These are phyloP conservation scores for Heliamphora ciliata DNA, from an alignment of 179 eudicot genomes.

Conservation along the genomic window DNA sequence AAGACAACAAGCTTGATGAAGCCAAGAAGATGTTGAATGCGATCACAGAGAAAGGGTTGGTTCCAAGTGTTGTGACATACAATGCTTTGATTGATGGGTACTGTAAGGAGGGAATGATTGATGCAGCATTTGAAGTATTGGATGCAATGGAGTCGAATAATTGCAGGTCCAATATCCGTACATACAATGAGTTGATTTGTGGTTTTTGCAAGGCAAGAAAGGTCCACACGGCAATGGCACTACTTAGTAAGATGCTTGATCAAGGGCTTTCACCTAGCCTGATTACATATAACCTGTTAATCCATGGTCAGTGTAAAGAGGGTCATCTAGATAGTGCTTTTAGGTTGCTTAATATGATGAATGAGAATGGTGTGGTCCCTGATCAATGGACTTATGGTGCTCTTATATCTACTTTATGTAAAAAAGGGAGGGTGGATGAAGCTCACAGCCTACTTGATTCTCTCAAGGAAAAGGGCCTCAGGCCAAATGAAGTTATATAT, in stretches of 20 bases:
- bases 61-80: constrained; percentile 50
- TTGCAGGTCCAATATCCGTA: constrained; percentile 49
- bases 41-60: constrained; percentile 41
- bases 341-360: constrained; percentile 54
- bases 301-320: constrained; percentile 58
- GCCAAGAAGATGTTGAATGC: constrained; percentile 38
- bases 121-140: constrained; percentile 44
- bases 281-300: constrained; percentile 53
- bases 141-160: constrained; percentile 41
- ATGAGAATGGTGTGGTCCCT: constrained; percentile 40
- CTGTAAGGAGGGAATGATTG: constrained; percentile 48
- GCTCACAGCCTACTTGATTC: constrained; percentile 42
- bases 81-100: constrained; percentile 71
- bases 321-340: constrained; percentile 58
- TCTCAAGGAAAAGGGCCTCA: constrained; percentile 43
- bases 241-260: constrained; percentile 55
- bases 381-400: constrained; percentile 56
- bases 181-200: constrained; percentile 59
- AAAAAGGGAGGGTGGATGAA: constrained; percentile 41
- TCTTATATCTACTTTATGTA: constrained; percentile 50
- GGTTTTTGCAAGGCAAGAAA: constrained; percentile 49
- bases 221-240: constrained; percentile 57
- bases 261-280: constrained; percentile 40
- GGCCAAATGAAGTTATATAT: constrained; percentile 48
- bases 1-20: constrained; percentile 45